These are phyloP conservation scores for Teunomyces atbi DNA, from an alignment of 805 yeast species.

Conservation along the genomic window DNA sequence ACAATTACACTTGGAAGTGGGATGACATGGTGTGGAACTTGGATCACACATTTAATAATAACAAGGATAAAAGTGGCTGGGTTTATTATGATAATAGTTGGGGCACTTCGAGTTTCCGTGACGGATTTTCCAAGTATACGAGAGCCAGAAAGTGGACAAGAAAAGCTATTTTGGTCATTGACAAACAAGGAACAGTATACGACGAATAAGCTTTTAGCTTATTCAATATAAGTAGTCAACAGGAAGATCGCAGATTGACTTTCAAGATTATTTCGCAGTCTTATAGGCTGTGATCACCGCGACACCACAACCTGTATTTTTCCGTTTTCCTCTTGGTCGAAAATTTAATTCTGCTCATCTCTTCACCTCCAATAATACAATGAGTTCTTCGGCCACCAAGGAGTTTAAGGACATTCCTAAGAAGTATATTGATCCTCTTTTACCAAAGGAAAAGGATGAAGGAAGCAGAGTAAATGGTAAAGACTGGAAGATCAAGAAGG, in stretches of 20 bases:
- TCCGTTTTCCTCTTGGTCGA: background rate
- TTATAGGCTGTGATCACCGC: background rate
- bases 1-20: slow-evolving; percentile 55
- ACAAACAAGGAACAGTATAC: slow-evolving; percentile 15
- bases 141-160: slow-evolving; percentile 53
- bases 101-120: slow-evolving; percentile 39
- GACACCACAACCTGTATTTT: background rate
- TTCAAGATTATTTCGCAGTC: background rate
- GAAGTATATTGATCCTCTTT: slow-evolving; percentile 33
- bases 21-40: slow-evolving; percentile 50
- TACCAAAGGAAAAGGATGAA: slow-evolving; percentile 36
- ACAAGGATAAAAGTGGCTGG: slow-evolving; percentile 50
- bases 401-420: slow-evolving; percentile 33
- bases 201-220: slow-evolving; percentile 5
- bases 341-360: slow-evolving; percentile 6
- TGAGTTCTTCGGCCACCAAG: slow-evolving; percentile 31
- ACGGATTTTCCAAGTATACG: slow-evolving; percentile 51
- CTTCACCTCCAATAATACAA: slow-evolving; percentile 10
- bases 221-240: background rate
- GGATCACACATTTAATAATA: slow-evolving; percentile 40
- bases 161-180: slow-evolving; percentile 37
- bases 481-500: slow-evolving; percentile 67
- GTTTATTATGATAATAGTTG: slow-evolving; percentile 52
- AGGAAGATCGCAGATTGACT: background rate
- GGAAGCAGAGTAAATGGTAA: slow-evolving; percentile 64